Evolutionary conservation across 768 basidiomycete species (phyloP).

Genomic region (Tricholoma furcatifolium): DNA sequence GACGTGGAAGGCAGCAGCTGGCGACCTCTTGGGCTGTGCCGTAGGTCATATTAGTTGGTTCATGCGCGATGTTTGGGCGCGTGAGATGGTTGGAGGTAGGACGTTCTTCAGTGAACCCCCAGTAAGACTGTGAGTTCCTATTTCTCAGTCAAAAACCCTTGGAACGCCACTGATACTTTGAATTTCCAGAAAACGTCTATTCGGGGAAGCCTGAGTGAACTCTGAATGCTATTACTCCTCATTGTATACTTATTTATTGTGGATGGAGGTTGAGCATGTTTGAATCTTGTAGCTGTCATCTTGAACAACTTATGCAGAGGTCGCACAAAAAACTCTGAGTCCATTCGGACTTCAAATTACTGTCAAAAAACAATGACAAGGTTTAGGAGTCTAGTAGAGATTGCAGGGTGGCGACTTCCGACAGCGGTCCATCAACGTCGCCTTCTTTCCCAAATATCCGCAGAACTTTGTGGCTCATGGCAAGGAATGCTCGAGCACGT

Average conservation of each 20-base stretch:
- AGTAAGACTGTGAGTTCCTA: slow-evolving; percentile 55
- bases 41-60: slow-evolving; percentile 90
- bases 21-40: slow-evolving; percentile 80
- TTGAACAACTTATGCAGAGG: background rate
- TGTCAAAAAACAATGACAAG: background rate
- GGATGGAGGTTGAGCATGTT: slow-evolving; percentile 16
- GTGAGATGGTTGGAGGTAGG: slow-evolving; percentile 80
- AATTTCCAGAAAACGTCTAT: slow-evolving; percentile 55
- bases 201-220: slow-evolving; percentile 48
- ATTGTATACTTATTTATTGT: background rate
- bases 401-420: slow-evolving; percentile 48
- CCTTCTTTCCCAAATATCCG: slow-evolving; percentile 58
- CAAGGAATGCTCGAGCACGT: slow-evolving; percentile 36
- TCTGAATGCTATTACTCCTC: background rate
- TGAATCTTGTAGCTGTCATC: too few relatives aligned
- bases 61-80: slow-evolving; percentile 81
- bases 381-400: slow-evolving; percentile 31
- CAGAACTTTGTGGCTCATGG: slow-evolving; percentile 40
- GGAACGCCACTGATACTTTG: background rate
- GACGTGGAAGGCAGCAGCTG: slow-evolving; percentile 80
- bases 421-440: slow-evolving; percentile 57
- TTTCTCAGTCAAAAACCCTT: slow-evolving; percentile 4
- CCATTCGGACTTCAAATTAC: background rate
- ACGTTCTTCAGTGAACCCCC: slow-evolving; percentile 75
- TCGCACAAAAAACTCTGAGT: background rate